Base-by-base conservation (phyloP, 148 eudicot species). In the Cornus controversa region DNA sequence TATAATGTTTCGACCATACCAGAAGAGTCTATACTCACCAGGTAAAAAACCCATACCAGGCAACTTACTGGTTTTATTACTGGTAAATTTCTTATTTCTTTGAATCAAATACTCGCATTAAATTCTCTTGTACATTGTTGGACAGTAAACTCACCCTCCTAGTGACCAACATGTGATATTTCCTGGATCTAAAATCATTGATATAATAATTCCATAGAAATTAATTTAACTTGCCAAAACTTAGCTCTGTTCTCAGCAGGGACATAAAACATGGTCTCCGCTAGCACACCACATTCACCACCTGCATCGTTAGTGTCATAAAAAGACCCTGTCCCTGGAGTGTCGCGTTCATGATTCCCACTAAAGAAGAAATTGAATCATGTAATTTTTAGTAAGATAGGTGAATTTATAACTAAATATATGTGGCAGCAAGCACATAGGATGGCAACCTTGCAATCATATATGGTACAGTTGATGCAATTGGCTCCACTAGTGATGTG, bases 311-410 rank as follows among this genome's bases (percentile, higher is more conserved):
- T 70, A 10, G 29, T 71, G 29, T 73, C 83, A 79, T 94, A 94
- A 77, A 94, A 94, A 15, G 95, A 92, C 68, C 98, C 97, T 0
- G 89, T 69, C n/a, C 85, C 81, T 0, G 97, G 97, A 93, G 92
- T 89, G 80, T 91, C 97, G 54, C 98, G 93, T 82, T 94, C 98
- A 67, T 94, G 98, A 84, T 94, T 94, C 10, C 98, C 97, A 69
- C 98, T 94, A 75, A 74, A 74, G 20, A 4, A 69, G 15, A 31
- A 74, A 50, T 22, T 62, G 7, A 29, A 63, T 36, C 36, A 69
- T 18, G 22, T 15, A 60, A 60, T 3, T n/a, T 18, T 50, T 50
- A 50, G 20, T 50, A 11, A 50, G 64, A 22, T 60, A 4, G 64
- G 4, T 3, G 23, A 0, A 60, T 18, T 6, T n/a, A 4, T 60